A percentile compares a stretch with the other conserved stretches of the same genome.
Conservation (phyloP, 1,284 basidiomycete genomes). For the Apiotrichum laibachii region DNA sequence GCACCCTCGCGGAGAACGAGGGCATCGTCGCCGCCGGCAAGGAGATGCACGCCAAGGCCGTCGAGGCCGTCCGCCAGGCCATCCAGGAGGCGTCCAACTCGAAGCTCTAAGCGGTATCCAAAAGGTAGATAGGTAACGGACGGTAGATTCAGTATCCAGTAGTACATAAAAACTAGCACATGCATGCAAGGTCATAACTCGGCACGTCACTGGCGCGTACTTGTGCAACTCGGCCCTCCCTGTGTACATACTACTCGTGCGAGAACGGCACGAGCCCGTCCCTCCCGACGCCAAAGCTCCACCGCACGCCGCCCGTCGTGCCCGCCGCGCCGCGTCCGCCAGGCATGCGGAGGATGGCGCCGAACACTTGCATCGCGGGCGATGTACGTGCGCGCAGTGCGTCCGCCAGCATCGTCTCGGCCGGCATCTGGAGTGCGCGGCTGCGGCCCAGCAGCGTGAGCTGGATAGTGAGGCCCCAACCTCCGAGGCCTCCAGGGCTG, state of each 20-base stretch:
- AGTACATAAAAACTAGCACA: not conserved
- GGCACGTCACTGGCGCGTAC: not conserved
- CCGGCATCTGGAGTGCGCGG: constrained; percentile 34
- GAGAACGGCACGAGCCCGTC: constrained; percentile 33
- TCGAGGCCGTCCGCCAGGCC: constrained; percentile 72
- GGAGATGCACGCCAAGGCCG: constrained; percentile 63
- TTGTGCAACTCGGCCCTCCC: not conserved
- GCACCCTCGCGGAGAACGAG: constrained; percentile 80
- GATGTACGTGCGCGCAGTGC: constrained; percentile 23
- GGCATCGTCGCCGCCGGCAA: constrained; percentile 78
- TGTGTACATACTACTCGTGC: too few species aligned
- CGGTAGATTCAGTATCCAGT: too few species aligned
- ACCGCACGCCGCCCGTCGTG: constrained; percentile 24
- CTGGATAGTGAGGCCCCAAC: constrained; percentile 40
- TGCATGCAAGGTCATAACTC: not conserved
- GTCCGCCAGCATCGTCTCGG: constrained; percentile 39
- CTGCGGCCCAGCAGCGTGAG: constrained; percentile 30
- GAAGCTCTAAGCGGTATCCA: constrained; percentile 1
- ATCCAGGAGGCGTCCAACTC: constrained; percentile 52
- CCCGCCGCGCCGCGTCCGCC: constrained; percentile 22
- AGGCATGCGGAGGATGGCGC: constrained; percentile 27
- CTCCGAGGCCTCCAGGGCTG: not conserved
- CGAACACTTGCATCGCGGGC: constrained; percentile 29
- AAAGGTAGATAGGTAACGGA: not conserved
- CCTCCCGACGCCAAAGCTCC: constrained; percentile 29